These are phyloP conservation scores for Metschnikowia kunwiensis DNA, from an alignment of 805 yeast species.

Conservation along the genomic window DNA sequence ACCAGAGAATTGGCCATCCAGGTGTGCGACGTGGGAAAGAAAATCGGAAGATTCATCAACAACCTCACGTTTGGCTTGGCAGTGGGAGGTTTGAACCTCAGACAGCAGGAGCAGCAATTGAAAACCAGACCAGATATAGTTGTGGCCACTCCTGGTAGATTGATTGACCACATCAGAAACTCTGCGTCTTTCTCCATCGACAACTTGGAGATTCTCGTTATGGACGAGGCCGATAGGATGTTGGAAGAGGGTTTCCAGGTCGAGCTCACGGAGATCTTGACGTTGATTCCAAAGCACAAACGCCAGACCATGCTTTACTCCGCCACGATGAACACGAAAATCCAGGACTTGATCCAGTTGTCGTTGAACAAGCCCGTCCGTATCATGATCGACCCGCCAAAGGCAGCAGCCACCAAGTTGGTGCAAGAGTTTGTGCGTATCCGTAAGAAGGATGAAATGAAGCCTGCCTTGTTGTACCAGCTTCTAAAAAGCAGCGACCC, in stretches of 20 bases:
- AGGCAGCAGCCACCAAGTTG: slow-evolving; percentile 86
- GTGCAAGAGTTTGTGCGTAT: slow-evolving; percentile 93
- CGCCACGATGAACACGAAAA: slow-evolving; percentile 96
- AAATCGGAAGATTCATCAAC: slow-evolving; percentile 71
- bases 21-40: slow-evolving; percentile 89
- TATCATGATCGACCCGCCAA: slow-evolving; percentile 95
- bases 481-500: slow-evolving; percentile 66
- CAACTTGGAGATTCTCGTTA: slow-evolving; percentile 83
- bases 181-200: slow-evolving; percentile 92
- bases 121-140: slow-evolving; percentile 93
- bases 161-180: slow-evolving; percentile 93
- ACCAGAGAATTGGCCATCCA: slow-evolving; percentile 98
- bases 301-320: slow-evolving; percentile 94
- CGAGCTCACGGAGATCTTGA: slow-evolving; percentile 86
- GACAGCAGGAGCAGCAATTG: slow-evolving; percentile 94
- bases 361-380: slow-evolving; percentile 89
- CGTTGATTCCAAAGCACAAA: slow-evolving; percentile 75
- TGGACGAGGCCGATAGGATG: slow-evolving; percentile 99
- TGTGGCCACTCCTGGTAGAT: slow-evolving; percentile 98
- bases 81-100: slow-evolving; percentile 94
- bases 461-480: slow-evolving; percentile 78
- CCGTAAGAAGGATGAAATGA: slow-evolving; percentile 79
- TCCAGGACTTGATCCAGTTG: slow-evolving; percentile 81
- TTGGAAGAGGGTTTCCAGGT: slow-evolving; percentile 98
- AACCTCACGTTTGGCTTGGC: slow-evolving; percentile 89